Evolutionary conservation across 495 filamentous ascomycete genomes (phyloP).

Genomic region (Filosporella fistucella): DNA sequence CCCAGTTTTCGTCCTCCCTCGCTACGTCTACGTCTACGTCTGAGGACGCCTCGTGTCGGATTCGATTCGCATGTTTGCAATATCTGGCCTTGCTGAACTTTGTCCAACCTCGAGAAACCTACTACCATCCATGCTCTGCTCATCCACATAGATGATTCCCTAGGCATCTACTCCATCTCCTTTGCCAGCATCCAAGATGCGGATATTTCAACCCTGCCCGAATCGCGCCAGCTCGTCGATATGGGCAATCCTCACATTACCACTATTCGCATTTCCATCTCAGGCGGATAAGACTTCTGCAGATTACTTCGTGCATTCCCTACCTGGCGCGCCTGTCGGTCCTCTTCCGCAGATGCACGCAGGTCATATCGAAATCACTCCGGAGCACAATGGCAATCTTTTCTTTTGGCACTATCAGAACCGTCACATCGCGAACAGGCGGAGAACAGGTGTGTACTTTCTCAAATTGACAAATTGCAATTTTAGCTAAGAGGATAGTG

Average conservation of each 20-base stretch:
- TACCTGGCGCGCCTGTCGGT: constrained; percentile 82
- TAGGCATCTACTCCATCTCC: neutral
- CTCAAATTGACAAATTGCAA: too few relatives aligned
- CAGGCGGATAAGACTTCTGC: constrained; percentile 54
- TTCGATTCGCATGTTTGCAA: too few relatives aligned
- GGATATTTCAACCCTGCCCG: constrained; percentile 11
- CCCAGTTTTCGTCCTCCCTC: too few relatives aligned
- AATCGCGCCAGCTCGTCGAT: too few relatives aligned
- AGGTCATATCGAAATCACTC: constrained; percentile 88
- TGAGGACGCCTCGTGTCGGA: too few relatives aligned
- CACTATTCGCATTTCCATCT: constrained; percentile 7
- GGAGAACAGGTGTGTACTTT: too few relatives aligned
- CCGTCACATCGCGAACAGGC: constrained; percentile 85
- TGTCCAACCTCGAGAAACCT: too few relatives aligned
- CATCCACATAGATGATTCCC: too few relatives aligned
- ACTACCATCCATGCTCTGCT: too few relatives aligned
- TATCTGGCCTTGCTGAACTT: too few relatives aligned
- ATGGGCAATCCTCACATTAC: constrained; percentile 15
- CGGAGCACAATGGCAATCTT: constrained; percentile 79
- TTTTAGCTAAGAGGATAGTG: too few relatives aligned
- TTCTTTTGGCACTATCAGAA: constrained; percentile 99
- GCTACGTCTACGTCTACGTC: too few relatives aligned
- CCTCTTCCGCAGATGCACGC: constrained; percentile 95
- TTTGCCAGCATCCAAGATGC: constrained; percentile 18
- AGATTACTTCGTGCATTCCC: constrained; percentile 81